A percentile compares a stretch with the other conserved stretches of the same genome.
Evolutionary conservation across 768 basidiomycete genomes (phyloP).

Genomic region (Pisolithus tinctorius): DNA sequence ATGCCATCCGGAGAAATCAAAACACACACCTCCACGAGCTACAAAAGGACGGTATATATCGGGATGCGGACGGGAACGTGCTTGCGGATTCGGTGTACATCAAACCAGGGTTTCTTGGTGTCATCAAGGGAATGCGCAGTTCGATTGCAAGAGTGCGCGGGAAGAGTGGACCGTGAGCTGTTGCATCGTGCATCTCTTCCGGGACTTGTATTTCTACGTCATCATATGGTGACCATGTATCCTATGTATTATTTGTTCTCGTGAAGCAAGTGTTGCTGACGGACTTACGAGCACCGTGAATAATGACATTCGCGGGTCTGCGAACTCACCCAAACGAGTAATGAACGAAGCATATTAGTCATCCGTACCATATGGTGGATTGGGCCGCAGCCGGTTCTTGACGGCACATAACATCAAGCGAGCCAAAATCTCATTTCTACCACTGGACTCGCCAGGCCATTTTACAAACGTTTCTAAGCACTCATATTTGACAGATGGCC

Average conservation of each 20-base stretch:
- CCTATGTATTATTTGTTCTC: neutral
- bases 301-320: too few species aligned
- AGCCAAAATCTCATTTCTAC: too few species aligned
- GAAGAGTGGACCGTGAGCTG: slow-evolving; percentile 31
- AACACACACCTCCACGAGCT: slow-evolving; percentile 46
- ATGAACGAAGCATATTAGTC: slow-evolving; percentile 8
- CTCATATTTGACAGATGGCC: too few species aligned
- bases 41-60: slow-evolving; percentile 50
- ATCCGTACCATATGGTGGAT: slow-evolving; percentile 1
- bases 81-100: slow-evolving; percentile 33
- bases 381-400: neutral
- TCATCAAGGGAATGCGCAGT: slow-evolving; percentile 37
- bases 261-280: neutral
- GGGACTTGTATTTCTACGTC: neutral
- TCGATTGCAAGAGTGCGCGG: slow-evolving; percentile 38
- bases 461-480: too few species aligned
- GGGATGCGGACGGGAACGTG: slow-evolving; percentile 39
- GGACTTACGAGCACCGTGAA: neutral
- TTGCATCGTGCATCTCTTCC: too few species aligned
- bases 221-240: neutral
- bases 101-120: slow-evolving; percentile 31
- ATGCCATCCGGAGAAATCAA: slow-evolving; percentile 44
- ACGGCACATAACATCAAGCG: neutral
- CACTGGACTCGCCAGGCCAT: too few species aligned
- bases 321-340: neutral